phyloP scores from a whole-genome alignment of 108 stramenopile genomes.

The Pelagomonas calceolata region DNA sequence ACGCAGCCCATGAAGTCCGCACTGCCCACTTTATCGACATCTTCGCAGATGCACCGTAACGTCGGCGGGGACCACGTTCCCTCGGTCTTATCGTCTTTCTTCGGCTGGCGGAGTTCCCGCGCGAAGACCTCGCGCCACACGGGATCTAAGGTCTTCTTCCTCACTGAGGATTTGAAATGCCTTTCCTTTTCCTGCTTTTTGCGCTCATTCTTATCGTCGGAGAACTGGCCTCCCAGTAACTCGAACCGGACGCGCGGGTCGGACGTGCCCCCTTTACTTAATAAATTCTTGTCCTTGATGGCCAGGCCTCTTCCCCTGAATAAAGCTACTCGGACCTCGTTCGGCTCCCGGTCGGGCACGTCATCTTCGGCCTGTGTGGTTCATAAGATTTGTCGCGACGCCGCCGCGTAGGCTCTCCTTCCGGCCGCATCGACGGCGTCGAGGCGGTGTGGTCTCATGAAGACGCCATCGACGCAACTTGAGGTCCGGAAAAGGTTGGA shows the following conservation, averaged over 20 bases:
- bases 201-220: neutral
- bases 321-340: constrained; percentile 6
- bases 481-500: neutral
- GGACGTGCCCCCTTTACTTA: constrained; percentile 6
- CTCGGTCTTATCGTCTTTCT: neutral
- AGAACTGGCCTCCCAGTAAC: neutral
- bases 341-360: neutral
- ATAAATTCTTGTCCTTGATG: constrained; percentile 19
- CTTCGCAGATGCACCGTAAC: constrained; percentile 3
- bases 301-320: constrained; percentile 5
- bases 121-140: constrained; percentile 10
- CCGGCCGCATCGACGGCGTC: no score
- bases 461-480: neutral
- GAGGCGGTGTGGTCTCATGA: no score
- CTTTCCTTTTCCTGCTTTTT: neutral
- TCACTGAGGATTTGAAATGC: neutral
- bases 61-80: neutral
- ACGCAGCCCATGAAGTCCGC: constrained; percentile 10
- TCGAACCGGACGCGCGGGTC: constrained; percentile 5
- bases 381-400: neutral
- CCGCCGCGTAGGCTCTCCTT: neutral
- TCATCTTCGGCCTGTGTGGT: neutral
- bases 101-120: neutral
- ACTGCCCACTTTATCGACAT: constrained; percentile 2
- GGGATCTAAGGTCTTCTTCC: constrained; percentile 10